Evolutionary conservation across 495 filamentous ascomycete species (phyloP).

Genomic region (Venustampulla echinocandica): DNA sequence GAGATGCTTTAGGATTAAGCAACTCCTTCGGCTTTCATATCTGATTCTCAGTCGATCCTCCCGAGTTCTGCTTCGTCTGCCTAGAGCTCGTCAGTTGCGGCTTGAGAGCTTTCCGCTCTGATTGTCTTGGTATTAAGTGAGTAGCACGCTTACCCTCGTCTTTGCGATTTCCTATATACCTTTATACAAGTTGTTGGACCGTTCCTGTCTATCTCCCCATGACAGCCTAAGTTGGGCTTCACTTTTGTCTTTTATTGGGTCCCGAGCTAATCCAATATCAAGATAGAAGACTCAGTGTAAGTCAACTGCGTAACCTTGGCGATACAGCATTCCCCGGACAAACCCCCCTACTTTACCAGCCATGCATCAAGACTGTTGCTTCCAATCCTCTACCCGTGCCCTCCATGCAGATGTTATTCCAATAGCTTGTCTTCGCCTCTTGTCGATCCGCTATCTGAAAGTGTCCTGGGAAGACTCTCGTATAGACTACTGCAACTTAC

Average conservation of each 20-base stretch:
- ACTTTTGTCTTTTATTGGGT: background rate
- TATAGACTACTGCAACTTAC: background rate
- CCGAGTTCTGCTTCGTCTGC: no score
- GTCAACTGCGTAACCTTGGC: background rate
- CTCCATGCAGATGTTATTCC: background rate
- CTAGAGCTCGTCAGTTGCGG: no score
- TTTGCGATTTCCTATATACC: no score
- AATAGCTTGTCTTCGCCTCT: background rate
- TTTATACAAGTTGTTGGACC: no score
- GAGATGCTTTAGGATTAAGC: background rate
- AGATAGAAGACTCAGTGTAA: background rate
- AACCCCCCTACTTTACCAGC: no score
- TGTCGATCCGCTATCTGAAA: background rate
- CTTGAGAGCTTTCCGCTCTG: no score
- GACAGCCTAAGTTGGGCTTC: background rate
- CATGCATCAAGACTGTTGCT: no score
- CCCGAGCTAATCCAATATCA: background rate
- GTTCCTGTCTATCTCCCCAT: background rate
- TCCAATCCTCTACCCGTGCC: background rate
- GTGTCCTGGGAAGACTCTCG: background rate
- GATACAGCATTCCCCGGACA: background rate
- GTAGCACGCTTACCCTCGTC: no score
- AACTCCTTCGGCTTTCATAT: background rate
- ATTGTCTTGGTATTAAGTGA: no score
- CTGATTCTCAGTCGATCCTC: background rate